These are phyloP conservation scores for Imleria badia DNA, from an alignment of 768 basidiomycete genomes.

Conservation along the genomic window DNA sequence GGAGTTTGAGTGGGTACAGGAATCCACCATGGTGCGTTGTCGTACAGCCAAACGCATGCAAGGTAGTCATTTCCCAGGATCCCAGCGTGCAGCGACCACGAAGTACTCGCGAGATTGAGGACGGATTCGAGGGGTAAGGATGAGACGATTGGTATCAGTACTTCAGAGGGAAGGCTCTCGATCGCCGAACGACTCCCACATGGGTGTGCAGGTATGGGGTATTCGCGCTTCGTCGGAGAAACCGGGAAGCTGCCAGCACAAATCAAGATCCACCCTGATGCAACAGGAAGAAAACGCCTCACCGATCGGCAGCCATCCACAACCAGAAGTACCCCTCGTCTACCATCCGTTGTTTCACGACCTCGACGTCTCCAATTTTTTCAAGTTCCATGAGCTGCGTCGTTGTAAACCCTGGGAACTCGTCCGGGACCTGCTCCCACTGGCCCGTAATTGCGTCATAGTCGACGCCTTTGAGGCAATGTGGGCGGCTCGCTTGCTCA, in stretches of 20 bases:
- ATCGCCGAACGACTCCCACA: neutral
- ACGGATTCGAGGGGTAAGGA: neutral
- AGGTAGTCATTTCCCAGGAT: neutral
- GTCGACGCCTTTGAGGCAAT: no score
- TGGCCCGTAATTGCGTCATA: neutral
- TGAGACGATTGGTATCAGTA: neutral
- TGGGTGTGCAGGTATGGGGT: no score
- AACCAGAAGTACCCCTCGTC: neutral
- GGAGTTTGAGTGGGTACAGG: no score
- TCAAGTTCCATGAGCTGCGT: neutral
- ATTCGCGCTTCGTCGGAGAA: no score
- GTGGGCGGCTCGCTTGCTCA: neutral
- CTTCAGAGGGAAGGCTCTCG: neutral
- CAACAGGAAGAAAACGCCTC: neutral
- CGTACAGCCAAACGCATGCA: neutral
- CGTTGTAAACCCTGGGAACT: neutral
- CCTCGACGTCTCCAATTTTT: neutral
- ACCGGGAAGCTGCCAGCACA: neutral
- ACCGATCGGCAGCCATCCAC: slow-evolving; percentile 1
- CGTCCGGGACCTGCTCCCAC: neutral
- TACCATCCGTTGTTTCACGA: neutral
- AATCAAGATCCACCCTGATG: no score
- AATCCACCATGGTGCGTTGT: neutral
- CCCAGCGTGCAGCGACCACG: neutral
- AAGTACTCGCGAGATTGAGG: neutral